Base-by-base conservation (phyloP, 2,329 filamentous ascomycete species). In the Aspergillus niger region DNA sequence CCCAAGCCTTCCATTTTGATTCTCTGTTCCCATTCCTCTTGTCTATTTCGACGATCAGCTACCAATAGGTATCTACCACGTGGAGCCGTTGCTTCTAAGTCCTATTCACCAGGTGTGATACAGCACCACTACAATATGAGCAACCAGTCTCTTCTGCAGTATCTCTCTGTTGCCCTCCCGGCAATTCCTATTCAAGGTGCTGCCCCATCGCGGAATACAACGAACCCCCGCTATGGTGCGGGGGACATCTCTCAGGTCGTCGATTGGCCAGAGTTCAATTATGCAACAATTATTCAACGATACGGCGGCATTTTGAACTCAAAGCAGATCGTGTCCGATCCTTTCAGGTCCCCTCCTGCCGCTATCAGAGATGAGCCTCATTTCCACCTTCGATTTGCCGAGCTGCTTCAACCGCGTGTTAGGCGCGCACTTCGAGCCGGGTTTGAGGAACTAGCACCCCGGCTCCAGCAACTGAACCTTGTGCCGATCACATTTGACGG, bases 251-350 rank as follows among this genome's bases (percentile, higher is more conserved):
- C 52, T 3, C 20, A 62, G 13, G 30, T 67, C 36, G 52, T 47
- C 7, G 11, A 15, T 7, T 67, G 65, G 63, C 55, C 55, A 11
- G 61, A 65, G 30, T 65, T 67, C 56, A 64, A 36, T 30, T 62
- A 65, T 44, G 4, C 32, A 7, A 52, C 36, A 10, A 62, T 67
- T 26, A 59, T 63, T 38, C 55, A 61, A 36, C 59, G 48, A 36
- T 67, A 62, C 41, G 55, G 60, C 5, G 28, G n/a, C 28, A 1
- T 59, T 15, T 43, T 67, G 30, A 44, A 62, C 52, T 36, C 41
- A 22, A 59, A 43, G 20, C 57, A 54, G 32, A 65, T 67, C 41
- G n/a, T 8, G 11, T n/a, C 49, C 30, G 60, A 65, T 7, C 57
- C 57, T 15, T 61, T 65, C 30, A 57, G 22, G 8, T 65, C 57